Evolutionary conservation across 805 yeast species (phyloP), one percentile per base, ranked within the genome.

Genomic region (Cyberlindnera mississippiensis): DNA sequence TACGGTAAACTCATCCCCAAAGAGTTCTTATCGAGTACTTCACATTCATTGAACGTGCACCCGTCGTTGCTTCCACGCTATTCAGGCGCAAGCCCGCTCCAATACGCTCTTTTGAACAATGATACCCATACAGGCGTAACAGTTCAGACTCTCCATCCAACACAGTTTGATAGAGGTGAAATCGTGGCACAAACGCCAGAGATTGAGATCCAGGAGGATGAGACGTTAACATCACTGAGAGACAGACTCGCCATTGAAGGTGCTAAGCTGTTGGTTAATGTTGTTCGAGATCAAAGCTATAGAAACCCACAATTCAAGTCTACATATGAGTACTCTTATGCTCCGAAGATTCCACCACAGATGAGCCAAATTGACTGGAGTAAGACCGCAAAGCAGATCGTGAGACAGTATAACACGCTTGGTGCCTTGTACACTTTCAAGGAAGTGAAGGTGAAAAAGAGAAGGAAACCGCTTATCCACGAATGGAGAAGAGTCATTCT

Each of bases 21-120:
- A 0, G 44, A 59, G 2, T 77, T 88, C 49, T 61, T 93, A 2
- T 37, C 55, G 0, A 37, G 59, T 0, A 63, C 80, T 16, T 59
- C 61, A 11, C 77, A 61, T 55, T 95, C 97, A 0, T 57, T 93
- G 20, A 93, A 93, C 57, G 88, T 93, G 1, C 99, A 93, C 59
- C 99, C 99, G 0, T 88, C 96, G 0, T 59, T 89, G 6, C 69
- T 93, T 8, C 99, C 99, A 0, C 66, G 64, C 35, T 78, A 85
- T 52, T 75, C 88, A 3, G 99, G 99, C 1, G 81, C 97, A 0
- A 83, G 96, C 2, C 99, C 99, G 0, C 64, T 93, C 4, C 98
- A 91, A 47, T 72, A 78, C 45, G 80, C 96, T 0, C 61, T 93
- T 11, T 59, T 90, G 53, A 76, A 84, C 45, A 70, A 71, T 31